phyloP scores from a whole-genome alignment of 495 filamentous ascomycete genomes.

The Tuber melanosporum region DNA sequence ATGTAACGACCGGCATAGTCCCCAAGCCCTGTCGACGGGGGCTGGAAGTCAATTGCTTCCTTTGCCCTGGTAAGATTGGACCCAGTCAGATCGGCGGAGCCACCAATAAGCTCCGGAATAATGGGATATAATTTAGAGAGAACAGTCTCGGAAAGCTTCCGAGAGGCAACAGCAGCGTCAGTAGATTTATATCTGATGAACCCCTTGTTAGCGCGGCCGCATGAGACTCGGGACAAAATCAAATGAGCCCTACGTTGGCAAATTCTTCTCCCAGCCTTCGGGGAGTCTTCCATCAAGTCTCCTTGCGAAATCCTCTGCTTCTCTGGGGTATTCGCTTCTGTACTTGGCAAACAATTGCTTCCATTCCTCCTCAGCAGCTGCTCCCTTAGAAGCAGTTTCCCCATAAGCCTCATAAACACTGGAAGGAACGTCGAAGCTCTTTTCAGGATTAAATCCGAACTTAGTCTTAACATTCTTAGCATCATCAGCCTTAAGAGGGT shows the following conservation, averaged over 20 bases:
- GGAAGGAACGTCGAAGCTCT: slow-evolving; percentile 90
- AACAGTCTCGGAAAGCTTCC: slow-evolving; percentile 92
- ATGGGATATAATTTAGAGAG: slow-evolving; percentile 77
- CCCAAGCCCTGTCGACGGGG: slow-evolving; percentile 73
- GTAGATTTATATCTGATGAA: slow-evolving; percentile 63
- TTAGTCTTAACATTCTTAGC: slow-evolving; percentile 80
- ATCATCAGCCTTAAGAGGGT: slow-evolving; percentile 89
- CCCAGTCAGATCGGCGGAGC: slow-evolving; percentile 94
- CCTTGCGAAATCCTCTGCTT: slow-evolving; percentile 72
- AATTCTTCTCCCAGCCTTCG: slow-evolving; percentile 91
- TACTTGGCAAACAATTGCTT: slow-evolving; percentile 89
- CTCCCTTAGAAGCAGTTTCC: slow-evolving; percentile 74
- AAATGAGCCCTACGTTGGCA: slow-evolving; percentile 54
- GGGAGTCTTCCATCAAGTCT: slow-evolving; percentile 78
- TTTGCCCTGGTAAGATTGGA: slow-evolving; percentile 99
- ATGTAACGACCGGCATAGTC: slow-evolving; percentile 88
- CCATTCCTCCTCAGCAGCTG: slow-evolving; percentile 91
- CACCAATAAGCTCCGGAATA: slow-evolving; percentile 87
- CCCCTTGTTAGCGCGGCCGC: slow-evolving; percentile 5
- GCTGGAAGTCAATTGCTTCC: slow-evolving; percentile 95
- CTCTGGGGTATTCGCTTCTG: slow-evolving; percentile 62
- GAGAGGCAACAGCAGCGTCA: slow-evolving; percentile 77
- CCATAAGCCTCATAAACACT: slow-evolving; percentile 87
- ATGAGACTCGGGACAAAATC: neutral
- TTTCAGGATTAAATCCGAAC: slow-evolving; percentile 92